A percentile compares a stretch with the other conserved stretches of the same genome.
Conservation (phyloP, 371 early-diverging fungal species). For the Mucor indicus region DNA sequence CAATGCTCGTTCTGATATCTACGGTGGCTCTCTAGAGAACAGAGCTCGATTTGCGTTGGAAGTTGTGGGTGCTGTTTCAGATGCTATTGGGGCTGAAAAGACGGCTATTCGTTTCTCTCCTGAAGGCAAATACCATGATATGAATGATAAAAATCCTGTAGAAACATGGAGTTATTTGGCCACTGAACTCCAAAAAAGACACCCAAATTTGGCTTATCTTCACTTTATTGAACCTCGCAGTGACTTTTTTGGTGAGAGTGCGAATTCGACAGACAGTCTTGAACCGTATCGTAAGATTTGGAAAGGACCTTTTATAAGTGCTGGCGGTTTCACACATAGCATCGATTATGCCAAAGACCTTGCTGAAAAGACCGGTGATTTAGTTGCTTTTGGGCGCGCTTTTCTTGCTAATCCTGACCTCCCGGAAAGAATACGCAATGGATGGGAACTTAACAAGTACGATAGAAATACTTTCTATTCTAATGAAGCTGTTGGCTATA, state of each 20-base stretch:
- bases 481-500: neutral
- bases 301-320: conserved; percentile 14
- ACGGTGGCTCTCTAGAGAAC: conserved; percentile 56
- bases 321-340: conserved; percentile 2
- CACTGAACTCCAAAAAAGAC: conserved; percentile 1
- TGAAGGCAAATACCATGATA: conserved; percentile 1
- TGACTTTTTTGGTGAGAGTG: neutral
- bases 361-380: conserved; percentile 8
- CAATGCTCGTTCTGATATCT: conserved; percentile 40
- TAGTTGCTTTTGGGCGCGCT: conserved; percentile 18
- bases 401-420: conserved; percentile 27
- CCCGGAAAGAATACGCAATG: neutral
- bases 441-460: no score
- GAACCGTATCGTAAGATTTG: conserved; percentile 14
- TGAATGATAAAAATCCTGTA: conserved; percentile 6
- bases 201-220: conserved; percentile 9
- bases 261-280: neutral
- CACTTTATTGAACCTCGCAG: conserved; percentile 14
- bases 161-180: conserved; percentile 16
- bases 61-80: conserved; percentile 32
- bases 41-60: conserved; percentile 47
- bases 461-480: neutral
- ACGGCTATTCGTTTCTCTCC: conserved; percentile 15
- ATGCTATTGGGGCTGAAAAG: conserved; percentile 16
- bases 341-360: conserved; percentile 1